Conservation (phyloP, 2,329 filamentous ascomycete species). For the Botrytis fabae region DNA sequence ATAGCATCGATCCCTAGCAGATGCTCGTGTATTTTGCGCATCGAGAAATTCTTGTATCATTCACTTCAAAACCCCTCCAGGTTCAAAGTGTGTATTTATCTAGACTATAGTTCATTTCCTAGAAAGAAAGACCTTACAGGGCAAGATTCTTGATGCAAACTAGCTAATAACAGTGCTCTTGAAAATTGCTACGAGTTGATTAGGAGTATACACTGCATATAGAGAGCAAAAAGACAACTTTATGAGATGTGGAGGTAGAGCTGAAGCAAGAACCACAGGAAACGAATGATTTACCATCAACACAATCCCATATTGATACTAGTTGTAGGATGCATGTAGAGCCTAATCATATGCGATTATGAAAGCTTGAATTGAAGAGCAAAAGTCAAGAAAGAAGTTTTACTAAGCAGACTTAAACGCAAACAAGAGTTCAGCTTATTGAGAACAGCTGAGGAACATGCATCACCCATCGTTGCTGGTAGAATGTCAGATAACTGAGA, state of each 20-base stretch:
- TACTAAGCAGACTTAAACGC: neutral
- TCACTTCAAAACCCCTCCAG: neutral
- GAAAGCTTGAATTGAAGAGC: neutral
- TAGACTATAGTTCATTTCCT: neutral
- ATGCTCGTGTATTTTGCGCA: neutral
- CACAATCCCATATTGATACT: neutral
- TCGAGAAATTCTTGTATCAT: neutral
- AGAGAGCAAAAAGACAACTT: neutral
- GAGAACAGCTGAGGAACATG: neutral
- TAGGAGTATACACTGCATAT: neutral
- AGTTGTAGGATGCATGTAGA: neutral
- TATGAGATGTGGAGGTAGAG: neutral
- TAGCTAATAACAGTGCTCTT: neutral
- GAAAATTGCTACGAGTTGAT: neutral
- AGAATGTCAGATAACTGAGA: accelerated
- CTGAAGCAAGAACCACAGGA: neutral
- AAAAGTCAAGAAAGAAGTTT: neutral
- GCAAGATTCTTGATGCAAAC: accelerated
- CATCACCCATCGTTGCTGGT: neutral
- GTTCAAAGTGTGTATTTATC: neutral
- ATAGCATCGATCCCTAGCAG: neutral
- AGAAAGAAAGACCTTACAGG: neutral
- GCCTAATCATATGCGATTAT: neutral
- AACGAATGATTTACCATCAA: neutral
- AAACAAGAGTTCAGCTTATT: neutral